Conservation (phyloP, 768 basidiomycete genomes). For the Kwoniella pini region DNA sequence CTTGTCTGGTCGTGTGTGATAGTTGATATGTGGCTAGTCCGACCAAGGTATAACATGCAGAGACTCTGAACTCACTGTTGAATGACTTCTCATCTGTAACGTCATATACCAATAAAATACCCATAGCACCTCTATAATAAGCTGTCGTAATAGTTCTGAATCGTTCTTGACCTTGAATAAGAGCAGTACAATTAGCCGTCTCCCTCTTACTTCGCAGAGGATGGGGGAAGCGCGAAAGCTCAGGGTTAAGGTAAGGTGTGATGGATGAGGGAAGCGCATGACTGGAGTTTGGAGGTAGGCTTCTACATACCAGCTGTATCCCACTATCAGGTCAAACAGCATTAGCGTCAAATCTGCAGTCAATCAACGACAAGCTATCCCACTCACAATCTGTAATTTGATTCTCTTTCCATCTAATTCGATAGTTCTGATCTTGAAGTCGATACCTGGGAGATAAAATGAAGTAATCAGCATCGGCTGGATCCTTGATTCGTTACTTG, state of each 20-base stretch:
- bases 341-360: neutral
- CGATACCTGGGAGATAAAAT: slow-evolving; percentile 60
- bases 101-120: slow-evolving; percentile 94
- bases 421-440: slow-evolving; percentile 94
- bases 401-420: slow-evolving; percentile 97
- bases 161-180: slow-evolving; percentile 86
- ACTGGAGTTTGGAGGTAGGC: neutral
- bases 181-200: neutral
- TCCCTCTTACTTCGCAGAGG: neutral
- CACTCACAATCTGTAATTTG: slow-evolving; percentile 94
- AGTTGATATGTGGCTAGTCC: neutral
- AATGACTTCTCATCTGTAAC: slow-evolving; percentile 94
- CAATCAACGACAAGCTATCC: too few species aligned
- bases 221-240: too few species aligned
- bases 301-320: slow-evolving; percentile 80
- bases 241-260: too few species aligned
- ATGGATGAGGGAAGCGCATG: neutral
- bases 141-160: slow-evolving; percentile 98
- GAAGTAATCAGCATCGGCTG: neutral
- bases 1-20: neutral
- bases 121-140: slow-evolving; percentile 98
- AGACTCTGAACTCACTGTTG: slow-evolving; percentile 70
- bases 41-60: neutral
- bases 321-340: slow-evolving; percentile 64
- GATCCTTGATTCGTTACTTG: too few species aligned